Evolutionary conservation across 495 filamentous ascomycete genomes (phyloP).

Genomic region (Symbiotaphrina buchneri): DNA sequence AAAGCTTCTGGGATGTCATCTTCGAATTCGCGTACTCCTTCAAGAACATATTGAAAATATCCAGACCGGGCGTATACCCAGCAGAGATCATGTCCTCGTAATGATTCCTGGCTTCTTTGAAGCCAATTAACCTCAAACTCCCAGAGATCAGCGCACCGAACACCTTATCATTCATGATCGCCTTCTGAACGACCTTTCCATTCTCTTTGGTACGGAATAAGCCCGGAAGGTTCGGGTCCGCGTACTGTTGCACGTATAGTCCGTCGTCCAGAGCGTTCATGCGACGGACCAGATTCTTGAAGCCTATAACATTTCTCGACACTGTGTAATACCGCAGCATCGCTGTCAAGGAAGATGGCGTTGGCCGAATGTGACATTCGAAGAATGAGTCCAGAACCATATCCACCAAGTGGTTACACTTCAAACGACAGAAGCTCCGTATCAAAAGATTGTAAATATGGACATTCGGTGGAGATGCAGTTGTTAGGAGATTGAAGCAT

Average conservation of each 20-base stretch:
- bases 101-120: constrained; percentile 1
- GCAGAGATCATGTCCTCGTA: constrained; percentile 1
- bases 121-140: background rate
- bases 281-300: constrained; percentile 15
- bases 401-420: constrained; percentile 24
- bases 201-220: background rate
- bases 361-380: constrained; percentile 24
- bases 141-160: constrained; percentile 3
- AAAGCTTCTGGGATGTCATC: constrained; percentile 1
- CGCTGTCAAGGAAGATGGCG: constrained; percentile 24
- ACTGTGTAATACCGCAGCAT: constrained; percentile 30
- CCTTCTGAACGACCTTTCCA: background rate
- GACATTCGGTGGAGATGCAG: constrained; percentile 29
- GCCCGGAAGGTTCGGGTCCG: background rate
- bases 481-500: constrained; percentile 41
- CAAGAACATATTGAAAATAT: constrained; percentile 3
- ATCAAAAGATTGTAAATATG: constrained; percentile 48
- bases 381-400: constrained; percentile 27
- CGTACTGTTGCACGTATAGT: too few relatives aligned
- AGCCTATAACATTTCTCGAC: constrained; percentile 15
- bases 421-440: constrained; percentile 25
- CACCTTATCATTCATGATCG: background rate
- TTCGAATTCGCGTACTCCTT: too few relatives aligned
- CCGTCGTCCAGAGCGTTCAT: constrained; percentile 14
- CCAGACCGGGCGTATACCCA: background rate